phyloP scores from a whole-genome alignment of 1,284 basidiomycete genomes.

The Gymnopus androsaceus region DNA sequence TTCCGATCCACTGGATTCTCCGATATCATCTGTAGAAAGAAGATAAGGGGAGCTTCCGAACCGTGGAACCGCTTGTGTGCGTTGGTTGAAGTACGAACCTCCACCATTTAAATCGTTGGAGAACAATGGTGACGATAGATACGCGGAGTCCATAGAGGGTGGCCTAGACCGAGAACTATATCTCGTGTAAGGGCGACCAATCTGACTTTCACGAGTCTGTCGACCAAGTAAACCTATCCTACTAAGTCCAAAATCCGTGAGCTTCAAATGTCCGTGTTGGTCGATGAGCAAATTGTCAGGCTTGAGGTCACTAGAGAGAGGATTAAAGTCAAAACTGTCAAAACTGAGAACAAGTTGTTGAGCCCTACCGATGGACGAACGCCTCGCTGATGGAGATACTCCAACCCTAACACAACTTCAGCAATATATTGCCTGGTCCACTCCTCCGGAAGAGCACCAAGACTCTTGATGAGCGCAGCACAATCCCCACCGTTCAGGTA shows the following conservation, averaged over 20 bases:
- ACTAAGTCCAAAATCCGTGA: slow-evolving; percentile 97
- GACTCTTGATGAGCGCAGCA: slow-evolving; percentile 91
- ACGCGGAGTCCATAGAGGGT: slow-evolving; percentile 82
- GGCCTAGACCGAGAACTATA: slow-evolving; percentile 72
- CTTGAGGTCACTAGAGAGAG: slow-evolving; percentile 82
- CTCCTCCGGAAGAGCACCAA: slow-evolving; percentile 93
- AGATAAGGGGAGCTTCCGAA: slow-evolving; percentile 66
- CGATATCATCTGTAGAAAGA: slow-evolving; percentile 73
- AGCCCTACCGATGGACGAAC: slow-evolving; percentile 94
- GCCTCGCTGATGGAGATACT: slow-evolving; percentile 92
- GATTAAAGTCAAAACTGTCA: slow-evolving; percentile 10
- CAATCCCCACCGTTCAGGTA: slow-evolving; percentile 98
- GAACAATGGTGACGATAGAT: slow-evolving; percentile 72
- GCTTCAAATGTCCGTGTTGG: slow-evolving; percentile 92
- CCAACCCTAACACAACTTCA: slow-evolving; percentile 92
- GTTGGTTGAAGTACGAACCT: slow-evolving; percentile 82
- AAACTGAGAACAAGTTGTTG: background rate
- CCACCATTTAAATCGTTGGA: slow-evolving; percentile 55
- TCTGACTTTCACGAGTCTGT: slow-evolving; percentile 82
- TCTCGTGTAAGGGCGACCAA: slow-evolving; percentile 57
- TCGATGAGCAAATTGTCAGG: slow-evolving; percentile 98
- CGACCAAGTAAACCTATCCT: slow-evolving; percentile 96
- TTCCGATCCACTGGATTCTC: slow-evolving; percentile 81
- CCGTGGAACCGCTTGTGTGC: slow-evolving; percentile 58
- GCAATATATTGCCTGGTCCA: slow-evolving; percentile 97